phyloP scores from a whole-genome alignment of 371 early-diverging fungal species.

The Chytridiales sp. region DNA sequence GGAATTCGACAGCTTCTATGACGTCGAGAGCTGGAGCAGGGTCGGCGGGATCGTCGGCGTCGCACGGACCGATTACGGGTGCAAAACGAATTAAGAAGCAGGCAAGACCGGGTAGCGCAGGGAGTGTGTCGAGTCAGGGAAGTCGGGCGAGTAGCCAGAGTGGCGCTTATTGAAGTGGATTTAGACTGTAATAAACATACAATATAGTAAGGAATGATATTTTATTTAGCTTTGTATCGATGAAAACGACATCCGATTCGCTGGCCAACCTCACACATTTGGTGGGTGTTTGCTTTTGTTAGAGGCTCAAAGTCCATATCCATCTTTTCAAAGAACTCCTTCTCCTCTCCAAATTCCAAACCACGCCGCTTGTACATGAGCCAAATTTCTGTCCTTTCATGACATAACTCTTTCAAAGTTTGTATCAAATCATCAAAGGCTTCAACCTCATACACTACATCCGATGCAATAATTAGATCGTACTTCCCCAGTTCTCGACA shows the following conservation, averaged over 20 bases:
- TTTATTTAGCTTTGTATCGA: too few relatives aligned
- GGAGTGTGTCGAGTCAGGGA: slow-evolving; percentile 28
- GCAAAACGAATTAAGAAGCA: slow-evolving; percentile 34
- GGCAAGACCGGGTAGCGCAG: slow-evolving; percentile 41
- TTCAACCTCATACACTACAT: slow-evolving; percentile 25
- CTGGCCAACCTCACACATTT: too few relatives aligned
- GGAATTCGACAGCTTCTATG: not conserved
- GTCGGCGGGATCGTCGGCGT: not conserved
- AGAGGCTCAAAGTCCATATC: not conserved
- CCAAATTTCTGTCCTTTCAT: slow-evolving; percentile 13
- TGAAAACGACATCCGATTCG: too few relatives aligned
- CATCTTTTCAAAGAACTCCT: slow-evolving; percentile 9
- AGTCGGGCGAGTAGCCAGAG: slow-evolving; percentile 14
- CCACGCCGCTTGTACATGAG: slow-evolving; percentile 26
- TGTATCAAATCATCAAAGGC: slow-evolving; percentile 15
- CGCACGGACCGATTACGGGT: slow-evolving; percentile 40
- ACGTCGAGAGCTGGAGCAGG: not conserved
- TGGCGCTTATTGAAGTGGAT: too few relatives aligned
- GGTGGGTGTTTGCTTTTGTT: not conserved
- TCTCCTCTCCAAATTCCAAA: slow-evolving; percentile 13
- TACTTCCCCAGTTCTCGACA: slow-evolving; percentile 1
- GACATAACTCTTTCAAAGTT: not conserved
- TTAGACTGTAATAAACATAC: not conserved
- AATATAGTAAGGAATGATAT: not conserved
- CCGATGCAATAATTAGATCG: slow-evolving; percentile 22